These are phyloP conservation scores for Penicillium capsulatum DNA, from an alignment of 2,329 filamentous ascomycete genomes.

Conservation along the genomic window DNA sequence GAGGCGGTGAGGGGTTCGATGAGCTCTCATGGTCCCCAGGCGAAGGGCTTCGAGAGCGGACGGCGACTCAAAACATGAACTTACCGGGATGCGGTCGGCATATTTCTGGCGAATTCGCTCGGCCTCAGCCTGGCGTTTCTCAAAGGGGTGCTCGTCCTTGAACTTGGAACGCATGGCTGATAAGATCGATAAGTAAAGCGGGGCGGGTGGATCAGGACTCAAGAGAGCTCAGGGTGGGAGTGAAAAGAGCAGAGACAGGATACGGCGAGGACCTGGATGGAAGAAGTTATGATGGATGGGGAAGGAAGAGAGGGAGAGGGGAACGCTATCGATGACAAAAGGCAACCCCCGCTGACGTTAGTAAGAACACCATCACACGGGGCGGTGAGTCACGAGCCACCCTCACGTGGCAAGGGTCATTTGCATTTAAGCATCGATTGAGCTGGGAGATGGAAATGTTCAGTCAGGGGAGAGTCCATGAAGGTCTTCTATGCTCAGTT, in stretches of 20 bases:
- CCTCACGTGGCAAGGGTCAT: conserved; percentile 16
- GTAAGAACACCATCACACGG: conserved; percentile 21
- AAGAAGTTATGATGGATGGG: conserved; percentile 21
- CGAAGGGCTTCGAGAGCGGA: not conserved
- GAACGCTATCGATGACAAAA: conserved; percentile 30
- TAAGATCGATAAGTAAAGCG: conserved; percentile 27
- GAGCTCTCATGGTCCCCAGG: not conserved
- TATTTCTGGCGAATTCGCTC: conserved; percentile 99
- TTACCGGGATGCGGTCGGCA: conserved; percentile 92
- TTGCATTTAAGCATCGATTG: too few species aligned
- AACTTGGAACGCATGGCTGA: conserved; percentile 93
- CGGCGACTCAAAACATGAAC: conserved; percentile 42
- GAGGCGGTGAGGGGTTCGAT: conserved; percentile 30
- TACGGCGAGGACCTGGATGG: conserved; percentile 13
- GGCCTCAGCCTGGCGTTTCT: conserved; percentile 99
- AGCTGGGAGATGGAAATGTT: too few species aligned
- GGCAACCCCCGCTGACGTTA: conserved; percentile 27
- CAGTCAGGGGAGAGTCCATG: too few species aligned
- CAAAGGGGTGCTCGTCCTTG: conserved; percentile 99
- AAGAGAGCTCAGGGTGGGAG: conserved; percentile 2
- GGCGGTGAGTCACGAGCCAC: conserved; percentile 20
- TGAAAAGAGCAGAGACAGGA: not conserved
- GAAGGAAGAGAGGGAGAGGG: conserved; percentile 16
- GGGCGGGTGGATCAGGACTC: conserved; percentile 15
- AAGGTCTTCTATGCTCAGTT: too few species aligned